Evolutionary conservation across 73 alveolate species (phyloP).

Genomic region (Tetrahymena borealis): DNA sequence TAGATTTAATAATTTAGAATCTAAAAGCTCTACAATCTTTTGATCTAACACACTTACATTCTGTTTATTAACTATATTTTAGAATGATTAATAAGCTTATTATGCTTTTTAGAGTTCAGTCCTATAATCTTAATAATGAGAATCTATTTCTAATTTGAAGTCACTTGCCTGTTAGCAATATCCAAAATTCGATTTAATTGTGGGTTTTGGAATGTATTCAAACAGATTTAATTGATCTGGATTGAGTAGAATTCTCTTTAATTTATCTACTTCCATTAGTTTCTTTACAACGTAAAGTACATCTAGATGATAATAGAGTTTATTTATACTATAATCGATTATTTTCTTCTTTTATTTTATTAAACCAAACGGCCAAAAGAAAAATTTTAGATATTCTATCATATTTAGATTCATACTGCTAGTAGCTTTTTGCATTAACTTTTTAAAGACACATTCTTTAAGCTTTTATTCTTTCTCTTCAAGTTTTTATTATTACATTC

Average conservation of each 20-base stretch:
- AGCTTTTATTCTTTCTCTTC: not conserved
- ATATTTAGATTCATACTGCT: not conserved
- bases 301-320: slow-evolving; percentile 11
- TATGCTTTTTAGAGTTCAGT: not conserved
- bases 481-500: not conserved
- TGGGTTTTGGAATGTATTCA: slow-evolving; percentile 35
- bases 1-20: not conserved
- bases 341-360: not conserved
- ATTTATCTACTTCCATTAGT: slow-evolving; percentile 16
- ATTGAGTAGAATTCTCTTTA: slow-evolving; percentile 3
- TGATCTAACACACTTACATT: not conserved
- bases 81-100: not conserved
- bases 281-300: slow-evolving; percentile 6
- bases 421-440: not conserved
- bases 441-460: not conserved
- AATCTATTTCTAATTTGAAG: not conserved
- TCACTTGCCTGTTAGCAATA: not conserved
- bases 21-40: not conserved
- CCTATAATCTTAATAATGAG: not conserved
- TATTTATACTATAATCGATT: slow-evolving; percentile 8
- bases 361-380: not conserved
- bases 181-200: slow-evolving; percentile 1
- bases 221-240: slow-evolving; percentile 18
- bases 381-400: not conserved
- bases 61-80: not conserved